A percentile compares a stretch with the other conserved stretches of the same genome.
Conservation (phyloP, 768 basidiomycete genomes). For the Neoboletus brunneissimus region DNA sequence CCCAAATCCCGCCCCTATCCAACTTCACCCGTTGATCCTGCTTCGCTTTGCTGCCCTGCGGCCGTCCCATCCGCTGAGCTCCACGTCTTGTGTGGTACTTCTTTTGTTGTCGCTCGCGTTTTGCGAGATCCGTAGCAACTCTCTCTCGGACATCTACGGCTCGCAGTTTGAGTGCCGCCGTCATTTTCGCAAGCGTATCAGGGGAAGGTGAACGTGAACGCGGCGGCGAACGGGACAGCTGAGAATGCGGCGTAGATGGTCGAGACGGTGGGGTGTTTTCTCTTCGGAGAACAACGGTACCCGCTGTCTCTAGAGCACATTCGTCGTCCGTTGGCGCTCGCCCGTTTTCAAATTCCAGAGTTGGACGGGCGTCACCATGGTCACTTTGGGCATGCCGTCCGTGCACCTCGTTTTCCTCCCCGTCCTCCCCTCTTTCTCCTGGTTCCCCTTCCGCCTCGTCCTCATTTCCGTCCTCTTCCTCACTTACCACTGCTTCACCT, state of each 20-base stretch:
- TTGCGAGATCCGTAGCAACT: slow-evolving; percentile 60
- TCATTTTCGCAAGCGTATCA: slow-evolving; percentile 40
- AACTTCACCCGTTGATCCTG: slow-evolving; percentile 64
- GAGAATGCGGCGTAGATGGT: slow-evolving; percentile 36
- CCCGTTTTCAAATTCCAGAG: slow-evolving; percentile 15
- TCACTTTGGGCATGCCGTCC: slow-evolving; percentile 1
- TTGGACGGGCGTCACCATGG: slow-evolving; percentile 10
- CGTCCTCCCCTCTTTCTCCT: slow-evolving; percentile 34
- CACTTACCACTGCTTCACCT: slow-evolving; percentile 26
- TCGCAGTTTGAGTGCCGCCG: slow-evolving; percentile 39
- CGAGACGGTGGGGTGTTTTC: slow-evolving; percentile 21
- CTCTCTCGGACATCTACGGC: slow-evolving; percentile 48
- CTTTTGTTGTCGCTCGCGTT: slow-evolving; percentile 61
- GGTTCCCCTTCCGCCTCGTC: slow-evolving; percentile 40
- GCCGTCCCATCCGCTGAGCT: slow-evolving; percentile 58
- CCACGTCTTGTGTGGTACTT: slow-evolving; percentile 79
- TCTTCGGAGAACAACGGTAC: slow-evolving; percentile 2
- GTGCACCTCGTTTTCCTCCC: slow-evolving; percentile 29
- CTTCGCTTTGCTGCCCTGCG: slow-evolving; percentile 84
- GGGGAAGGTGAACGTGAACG: slow-evolving; percentile 48
- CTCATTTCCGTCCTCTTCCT: slow-evolving; percentile 33
- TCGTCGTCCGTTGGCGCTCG: slow-evolving; percentile 1
- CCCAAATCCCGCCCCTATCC: slow-evolving; percentile 62
- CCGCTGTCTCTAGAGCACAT: neutral
- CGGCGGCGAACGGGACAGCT: slow-evolving; percentile 51